Base-by-base conservation (phyloP, 1,284 basidiomycete genomes). In the Boletus smithii region DNA sequence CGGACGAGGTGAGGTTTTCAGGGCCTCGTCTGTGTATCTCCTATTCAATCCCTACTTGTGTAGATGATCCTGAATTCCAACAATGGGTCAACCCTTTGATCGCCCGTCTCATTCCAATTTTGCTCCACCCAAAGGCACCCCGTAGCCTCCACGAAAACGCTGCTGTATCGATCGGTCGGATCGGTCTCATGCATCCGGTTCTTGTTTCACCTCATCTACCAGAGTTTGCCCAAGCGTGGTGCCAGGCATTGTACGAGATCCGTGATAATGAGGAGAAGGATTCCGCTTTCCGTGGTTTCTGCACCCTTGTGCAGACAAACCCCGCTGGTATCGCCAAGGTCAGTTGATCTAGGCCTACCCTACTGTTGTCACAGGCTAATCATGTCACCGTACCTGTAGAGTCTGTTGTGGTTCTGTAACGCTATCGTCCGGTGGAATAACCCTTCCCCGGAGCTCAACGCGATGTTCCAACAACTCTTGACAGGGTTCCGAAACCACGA, bases 231-330 rank as follows among this genome's bases (percentile, higher is more conserved):
- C 89, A 93, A 67, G 85, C 88, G 9, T 99, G 97, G 97, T 98
- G 95, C 69, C 89, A 93, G 59, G 94, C 95, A 8, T 72, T 99
- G 48, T 95, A 95, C 70, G 97, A 99, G 68, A 99, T 99, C 68
- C 89, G 97, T 59, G 97, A 99, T 66, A 99, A 99, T 63, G 95
- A 99, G 59, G 97, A 99, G 74, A 99, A 99, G 73, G 97, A 98
- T 65, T 97, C 93, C n/a, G 97, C 97, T 5, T 99, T 99, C 81
- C 79, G 94, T 49, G 97, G 97, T 2, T 81, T 99, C 60, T 99
- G 97, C 71, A 92, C 92, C 46, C 86, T 98, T 51, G 93, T 99
- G 55, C 90, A 95, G 69, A 82, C 83, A 42, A 98, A 98, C 66
- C 95, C 95, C 10, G 83, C 81, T 43, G 94, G 93, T 3, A 90